A percentile compares a stretch with the other conserved stretches of the same genome.
phyloP scores from a whole-genome alignment of 2,329 filamentous ascomycete genomes.

The Madurella fahalii region DNA sequence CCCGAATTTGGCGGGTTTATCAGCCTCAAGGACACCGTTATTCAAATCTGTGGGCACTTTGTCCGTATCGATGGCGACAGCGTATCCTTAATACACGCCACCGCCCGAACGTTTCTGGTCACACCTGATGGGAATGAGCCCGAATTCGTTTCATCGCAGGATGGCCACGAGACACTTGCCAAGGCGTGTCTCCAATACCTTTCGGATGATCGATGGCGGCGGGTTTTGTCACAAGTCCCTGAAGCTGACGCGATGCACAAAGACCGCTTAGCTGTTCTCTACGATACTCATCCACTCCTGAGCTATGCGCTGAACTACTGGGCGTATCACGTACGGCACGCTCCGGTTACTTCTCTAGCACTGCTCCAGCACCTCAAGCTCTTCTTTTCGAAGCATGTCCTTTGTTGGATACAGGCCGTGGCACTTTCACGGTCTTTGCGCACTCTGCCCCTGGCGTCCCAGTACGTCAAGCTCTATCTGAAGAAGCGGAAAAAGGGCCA shows the following conservation, averaged over 20 bases:
- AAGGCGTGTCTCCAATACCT: slow-evolving; percentile 1
- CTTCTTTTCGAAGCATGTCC: slow-evolving; percentile 5
- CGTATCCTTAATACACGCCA: slow-evolving; percentile 3
- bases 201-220: slow-evolving; percentile 2
- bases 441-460: background rate
- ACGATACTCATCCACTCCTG: background rate
- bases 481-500: background rate
- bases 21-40: slow-evolving; percentile 3
- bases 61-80: background rate
- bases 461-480: slow-evolving; percentile 3
- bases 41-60: slow-evolving; percentile 5
- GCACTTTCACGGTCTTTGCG: background rate
- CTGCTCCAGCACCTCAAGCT: background rate
- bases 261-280: background rate
- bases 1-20: slow-evolving; percentile 3
- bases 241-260: background rate
- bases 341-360: background rate
- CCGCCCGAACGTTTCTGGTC: slow-evolving; percentile 2
- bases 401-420: slow-evolving; percentile 8
- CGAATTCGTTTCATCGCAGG: background rate
- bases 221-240: background rate
- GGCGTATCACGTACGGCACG: slow-evolving; percentile 6
- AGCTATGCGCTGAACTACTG: slow-evolving; percentile 3
- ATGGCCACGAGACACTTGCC: slow-evolving; percentile 1
- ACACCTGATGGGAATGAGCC: background rate